phyloP scores from a whole-genome alignment of 768 basidiomycete species.

The Lactarius hengduanensis region DNA sequence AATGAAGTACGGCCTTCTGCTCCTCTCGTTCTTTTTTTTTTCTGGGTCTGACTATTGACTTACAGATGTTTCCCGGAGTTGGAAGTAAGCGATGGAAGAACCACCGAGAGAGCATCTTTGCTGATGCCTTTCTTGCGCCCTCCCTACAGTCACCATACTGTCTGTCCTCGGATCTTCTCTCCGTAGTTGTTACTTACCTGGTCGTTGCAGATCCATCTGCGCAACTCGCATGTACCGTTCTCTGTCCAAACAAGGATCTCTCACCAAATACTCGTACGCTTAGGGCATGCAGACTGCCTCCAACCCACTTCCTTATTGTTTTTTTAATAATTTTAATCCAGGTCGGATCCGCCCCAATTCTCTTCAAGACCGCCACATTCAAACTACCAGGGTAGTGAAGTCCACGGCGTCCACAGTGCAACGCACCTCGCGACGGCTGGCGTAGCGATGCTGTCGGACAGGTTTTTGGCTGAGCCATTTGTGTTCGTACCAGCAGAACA shows the following conservation, averaged over 20 bases:
- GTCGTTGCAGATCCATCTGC: conserved; percentile 6
- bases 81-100: conserved; percentile 4
- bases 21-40: background rate
- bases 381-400: background rate
- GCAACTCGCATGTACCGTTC: background rate
- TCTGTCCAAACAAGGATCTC: conserved; percentile 1
- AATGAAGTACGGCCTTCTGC: background rate
- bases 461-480: background rate
- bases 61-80: conserved; percentile 7
- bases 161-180: background rate
- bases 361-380: background rate
- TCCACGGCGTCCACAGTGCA: background rate
- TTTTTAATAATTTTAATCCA: background rate
- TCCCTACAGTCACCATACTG: background rate
- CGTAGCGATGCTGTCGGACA: background rate
- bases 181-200: background rate
- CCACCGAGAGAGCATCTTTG: background rate
- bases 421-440: background rate
- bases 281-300: background rate
- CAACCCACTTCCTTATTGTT: background rate
- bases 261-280: conserved; percentile 20
- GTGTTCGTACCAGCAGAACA: conserved; percentile 1
- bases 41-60: background rate
- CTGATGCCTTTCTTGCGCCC: background rate
- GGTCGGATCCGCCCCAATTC: background rate